Conservation (phyloP, 805 yeast species). For the Saccharomycopsis fermentans region DNA sequence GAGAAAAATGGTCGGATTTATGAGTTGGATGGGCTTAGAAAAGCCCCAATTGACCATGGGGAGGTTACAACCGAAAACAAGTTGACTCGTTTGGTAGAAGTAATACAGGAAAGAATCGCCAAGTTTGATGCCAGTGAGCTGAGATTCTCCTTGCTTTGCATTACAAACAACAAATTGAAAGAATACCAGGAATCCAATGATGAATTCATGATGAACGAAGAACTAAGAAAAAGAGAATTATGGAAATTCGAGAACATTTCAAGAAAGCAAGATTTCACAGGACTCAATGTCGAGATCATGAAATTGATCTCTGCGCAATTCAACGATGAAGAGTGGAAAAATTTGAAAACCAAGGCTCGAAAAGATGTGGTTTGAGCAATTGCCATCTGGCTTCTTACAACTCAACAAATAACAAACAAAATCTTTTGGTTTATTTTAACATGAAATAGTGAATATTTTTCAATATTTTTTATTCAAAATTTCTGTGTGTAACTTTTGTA, state of each 20-base stretch:
- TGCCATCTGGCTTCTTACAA: background rate
- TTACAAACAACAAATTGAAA: constrained; percentile 40
- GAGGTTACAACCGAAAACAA: constrained; percentile 33
- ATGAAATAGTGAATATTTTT: no score
- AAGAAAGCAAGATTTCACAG: constrained; percentile 44
- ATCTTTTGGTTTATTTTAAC: no score
- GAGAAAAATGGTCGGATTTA: constrained; percentile 34
- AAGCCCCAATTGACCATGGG: constrained; percentile 45
- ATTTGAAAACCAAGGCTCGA: constrained; percentile 5
- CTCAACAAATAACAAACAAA: background rate
- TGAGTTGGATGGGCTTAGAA: constrained; percentile 55
- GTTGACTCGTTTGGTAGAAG: constrained; percentile 32
- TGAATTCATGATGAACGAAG: constrained; percentile 28
- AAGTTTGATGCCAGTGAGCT: constrained; percentile 38
- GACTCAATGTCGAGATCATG: constrained; percentile 37
- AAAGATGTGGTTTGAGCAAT: background rate
- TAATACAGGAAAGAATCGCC: constrained; percentile 37
- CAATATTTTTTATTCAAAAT: background rate
- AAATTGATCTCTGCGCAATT: constrained; percentile 30
- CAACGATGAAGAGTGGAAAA: constrained; percentile 33
- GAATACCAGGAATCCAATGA: constrained; percentile 32
- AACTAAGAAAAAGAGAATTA: constrained; percentile 36
- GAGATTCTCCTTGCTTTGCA: constrained; percentile 46
- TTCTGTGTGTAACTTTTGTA: background rate
- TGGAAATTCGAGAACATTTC: constrained; percentile 48